Base-by-base conservation (phyloP, 768 basidiomycete species). In the Psilocybe cyanescens region DNA sequence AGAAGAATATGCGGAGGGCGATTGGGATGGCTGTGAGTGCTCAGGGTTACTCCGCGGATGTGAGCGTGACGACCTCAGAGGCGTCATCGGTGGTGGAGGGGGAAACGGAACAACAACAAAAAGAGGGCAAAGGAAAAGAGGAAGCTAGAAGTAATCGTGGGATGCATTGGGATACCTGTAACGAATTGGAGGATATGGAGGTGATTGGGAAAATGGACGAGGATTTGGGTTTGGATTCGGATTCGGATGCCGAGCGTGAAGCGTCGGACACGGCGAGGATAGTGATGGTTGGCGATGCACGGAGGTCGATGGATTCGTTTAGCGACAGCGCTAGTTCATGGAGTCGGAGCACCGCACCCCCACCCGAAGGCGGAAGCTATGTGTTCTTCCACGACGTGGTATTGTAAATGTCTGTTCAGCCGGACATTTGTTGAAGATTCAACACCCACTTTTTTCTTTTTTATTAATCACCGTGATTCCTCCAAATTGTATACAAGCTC, bases 1-100 rank as follows among this genome's bases (percentile, higher is more conserved):
- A 64, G 62, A 75, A 74, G 65, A 70, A 71, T 28, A 59, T 67
- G 31, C 63, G 73, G 58, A 58, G 72, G 16, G 69, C 63, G n/a
- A 11, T 59, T n/a, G 17, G 45, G 39, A 47, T 47, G 46, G 51
- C 57, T 33, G 14, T 16, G 24, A 64, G 58, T 29, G 35, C 52
- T 41, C 35, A 48, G 33, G 60, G 37, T 24, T 41, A 19, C 19
- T 28, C 16, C 19, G 24, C 48, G 17, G 54, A 24, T 47, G 54
- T 39, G 17, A 17, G 39, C 50, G 55, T 24, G 8, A 31, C 31
- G 47, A n/a, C 41, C 35, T 59, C 59, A 5, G 39, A 39, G 39
- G 19, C 39, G 14, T 57, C 45, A 39, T 39, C 61, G 2, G 62
- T 55, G 50, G 28, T 57, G 51, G 52, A 37, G 24, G 60, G 60